Evolutionary conservation across 257 asterid genomes (phyloP), one percentile per base, ranked within the genome.

Genomic region (Coffea canephora): DNA sequence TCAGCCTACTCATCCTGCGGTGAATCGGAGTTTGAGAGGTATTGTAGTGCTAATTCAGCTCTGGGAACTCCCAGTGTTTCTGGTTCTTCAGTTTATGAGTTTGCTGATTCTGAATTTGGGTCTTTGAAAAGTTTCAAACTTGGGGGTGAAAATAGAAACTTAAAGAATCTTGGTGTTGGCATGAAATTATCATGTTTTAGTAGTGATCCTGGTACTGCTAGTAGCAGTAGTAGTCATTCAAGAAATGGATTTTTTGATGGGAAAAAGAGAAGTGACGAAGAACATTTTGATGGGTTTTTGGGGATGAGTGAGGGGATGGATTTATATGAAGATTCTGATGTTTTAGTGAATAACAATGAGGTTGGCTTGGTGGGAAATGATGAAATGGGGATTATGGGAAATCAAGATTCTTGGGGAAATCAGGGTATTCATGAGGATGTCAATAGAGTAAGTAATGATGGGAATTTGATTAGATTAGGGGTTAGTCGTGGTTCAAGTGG

Each of bases 41-140:
- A 92, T 84, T 94, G 94, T 73, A 94, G 97, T 82, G 97, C 97
- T 82, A 88, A 86, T 88, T 94, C 98, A 41, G 93, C 92, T 23
- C 88, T 92, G 94, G 97, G 96, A 23, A 94, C 98, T 48, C 98
- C 98, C 65, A 91, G 95, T 75, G 83, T 90, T 73, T 86, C 89
- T 61, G 85, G 89, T 82, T 86, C 89, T 81, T 86, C 89, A 43
- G 89, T 81, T 86, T 82, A 71, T 81, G 89, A 86, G 49, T 84
- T 84, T 80, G 86, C 87, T 7, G 94, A 91, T 83, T 86, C 95
- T 80, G 96, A 93, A 74, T 84, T 89, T 61, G 96, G 94, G 74
- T 89, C 95, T 0, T 76, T 85, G 82, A 91, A 83, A 80, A 84
- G 89, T 84, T 91, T 91, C 82, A 92, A 82, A 81, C 93, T 94